Evolutionary conservation across 129 eudicot genomes (phyloP), one percentile per base, ranked within the genome.

Genomic region (Flaveria ramosissima): DNA sequence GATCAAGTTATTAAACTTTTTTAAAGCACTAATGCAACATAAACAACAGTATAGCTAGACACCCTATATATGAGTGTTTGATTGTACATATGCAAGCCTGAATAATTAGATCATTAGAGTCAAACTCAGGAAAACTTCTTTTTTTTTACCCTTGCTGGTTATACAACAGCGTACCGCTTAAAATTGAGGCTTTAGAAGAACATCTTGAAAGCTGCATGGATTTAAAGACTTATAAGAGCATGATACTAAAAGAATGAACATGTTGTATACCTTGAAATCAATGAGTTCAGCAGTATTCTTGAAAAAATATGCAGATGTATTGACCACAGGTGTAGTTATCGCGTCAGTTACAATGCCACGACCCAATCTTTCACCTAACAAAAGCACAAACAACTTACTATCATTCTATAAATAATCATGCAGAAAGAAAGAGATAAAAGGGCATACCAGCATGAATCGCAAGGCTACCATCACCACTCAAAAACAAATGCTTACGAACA

Each of bases 281-380:
- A 92, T 84, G 52, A 92, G 96, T 32, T 92, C 93, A 19, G 89
- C 80, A 62, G 92, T 89, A 69, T 84, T 92, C 64, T 92, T 89
- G 73, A 92, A 92, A 84, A 92, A 92, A 66, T 92, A 89, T 53
- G 97, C 97, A 83, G 97, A 84, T 47, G 97, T 92, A 51, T 89
- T 89, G 59, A 89, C 88, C 26, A 92, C 92, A 6, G 97, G 97
- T 16, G 97, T 92, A 77, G 97, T 89, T 76, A 92, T 88, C 23
- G 97, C 97, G 86, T 92, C 96, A 61, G 87, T 84, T 70, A 79
- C 92, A 82, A 88, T 84, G 23, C 88, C 83, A 32, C 97, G 89
- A 61, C 97, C 97, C 80, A 89, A 72, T 80, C 96, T 92, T 81
- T 92, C 97, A 84, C 97, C 96, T 92, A 83, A 5, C 3, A 75